Conservation (phyloP, 2,329 filamentous ascomycete species). For the Talaromyces sp. region DNA sequence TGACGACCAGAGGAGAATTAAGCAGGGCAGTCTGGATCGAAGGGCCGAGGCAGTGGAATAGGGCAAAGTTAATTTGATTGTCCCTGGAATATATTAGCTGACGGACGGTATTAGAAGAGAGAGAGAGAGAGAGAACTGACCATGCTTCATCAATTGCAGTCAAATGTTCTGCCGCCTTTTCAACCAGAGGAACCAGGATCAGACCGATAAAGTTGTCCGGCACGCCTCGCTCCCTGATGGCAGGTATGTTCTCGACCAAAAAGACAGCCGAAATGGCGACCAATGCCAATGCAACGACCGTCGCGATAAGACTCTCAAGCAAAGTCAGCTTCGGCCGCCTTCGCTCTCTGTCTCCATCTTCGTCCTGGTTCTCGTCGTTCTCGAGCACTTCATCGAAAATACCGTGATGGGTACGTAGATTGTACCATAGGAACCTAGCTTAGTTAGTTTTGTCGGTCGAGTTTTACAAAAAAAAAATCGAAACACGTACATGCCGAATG, state of each 20-base stretch:
- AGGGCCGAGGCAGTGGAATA: constrained; percentile 79
- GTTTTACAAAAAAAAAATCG: no score
- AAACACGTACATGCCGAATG: constrained; percentile 56
- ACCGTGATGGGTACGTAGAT: constrained; percentile 70
- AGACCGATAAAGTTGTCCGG: constrained; percentile 62
- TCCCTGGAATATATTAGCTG: constrained; percentile 25
- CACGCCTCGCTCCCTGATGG: constrained; percentile 47
- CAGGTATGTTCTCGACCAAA: constrained; percentile 67
- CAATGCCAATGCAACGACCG: constrained; percentile 60
- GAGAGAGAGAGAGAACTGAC: constrained; percentile 43
- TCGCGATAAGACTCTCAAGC: constrained; percentile 64
- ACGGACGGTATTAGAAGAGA: neutral
- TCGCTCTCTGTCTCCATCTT: constrained; percentile 58
- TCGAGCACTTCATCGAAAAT: constrained; percentile 73
- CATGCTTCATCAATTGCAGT: constrained; percentile 81
- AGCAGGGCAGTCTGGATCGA: constrained; percentile 86
- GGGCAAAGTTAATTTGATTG: constrained; percentile 70
- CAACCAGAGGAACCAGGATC: constrained; percentile 73
- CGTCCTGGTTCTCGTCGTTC: constrained; percentile 63
- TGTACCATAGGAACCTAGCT: constrained; percentile 59
- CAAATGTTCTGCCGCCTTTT: constrained; percentile 81
- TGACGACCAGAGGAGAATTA: constrained; percentile 76
- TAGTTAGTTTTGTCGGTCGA: neutral
- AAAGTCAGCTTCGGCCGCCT: constrained; percentile 67
- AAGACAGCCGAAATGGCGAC: constrained; percentile 68